Evolutionary conservation across 2,329 filamentous ascomycete genomes (phyloP).

Genomic region (Sordariomycetes sp.): DNA sequence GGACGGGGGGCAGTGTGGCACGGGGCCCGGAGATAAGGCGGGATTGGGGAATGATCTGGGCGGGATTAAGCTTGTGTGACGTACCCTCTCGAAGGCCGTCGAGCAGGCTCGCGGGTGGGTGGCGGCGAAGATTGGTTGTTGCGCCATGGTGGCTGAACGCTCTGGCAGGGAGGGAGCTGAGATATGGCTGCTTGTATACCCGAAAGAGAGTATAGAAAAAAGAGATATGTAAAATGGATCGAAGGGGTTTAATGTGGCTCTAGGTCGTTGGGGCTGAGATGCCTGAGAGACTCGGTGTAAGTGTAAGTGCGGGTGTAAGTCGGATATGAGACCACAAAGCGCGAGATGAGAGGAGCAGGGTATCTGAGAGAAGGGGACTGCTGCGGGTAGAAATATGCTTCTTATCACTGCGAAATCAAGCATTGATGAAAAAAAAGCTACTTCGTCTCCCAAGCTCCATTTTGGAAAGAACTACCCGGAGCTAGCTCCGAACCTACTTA

Average conservation of each 20-base stretch:
- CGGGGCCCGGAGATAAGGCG: not conserved
- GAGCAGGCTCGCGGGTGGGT: slow-evolving; percentile 94
- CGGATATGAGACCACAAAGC: not conserved
- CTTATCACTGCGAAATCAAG: not conserved
- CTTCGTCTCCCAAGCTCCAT: not conserved
- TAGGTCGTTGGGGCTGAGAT: not conserved
- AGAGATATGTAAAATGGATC: not conserved
- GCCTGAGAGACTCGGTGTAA: not conserved
- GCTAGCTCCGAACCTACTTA: not conserved
- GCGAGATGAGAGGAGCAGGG: not conserved
- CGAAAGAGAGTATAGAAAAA: not conserved
- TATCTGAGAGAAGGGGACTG: not conserved
- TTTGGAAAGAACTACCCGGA: not conserved
- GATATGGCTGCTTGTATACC: not conserved
- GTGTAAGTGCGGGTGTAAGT: not conserved
- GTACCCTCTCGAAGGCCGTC: slow-evolving; percentile 90
- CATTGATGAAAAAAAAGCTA: not conserved
- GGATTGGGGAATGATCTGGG: not conserved
- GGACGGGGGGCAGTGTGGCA: not conserved
- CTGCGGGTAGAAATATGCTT: not conserved
- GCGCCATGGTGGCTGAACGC: slow-evolving; percentile 43
- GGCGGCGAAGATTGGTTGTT: slow-evolving; percentile 70
- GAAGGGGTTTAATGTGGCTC: not conserved
- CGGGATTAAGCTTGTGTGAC: slow-evolving; percentile 10
- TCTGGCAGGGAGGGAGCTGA: not conserved